phyloP scores from a whole-genome alignment of 345 rosid genomes.

The Eucalyptus fibrosa region DNA sequence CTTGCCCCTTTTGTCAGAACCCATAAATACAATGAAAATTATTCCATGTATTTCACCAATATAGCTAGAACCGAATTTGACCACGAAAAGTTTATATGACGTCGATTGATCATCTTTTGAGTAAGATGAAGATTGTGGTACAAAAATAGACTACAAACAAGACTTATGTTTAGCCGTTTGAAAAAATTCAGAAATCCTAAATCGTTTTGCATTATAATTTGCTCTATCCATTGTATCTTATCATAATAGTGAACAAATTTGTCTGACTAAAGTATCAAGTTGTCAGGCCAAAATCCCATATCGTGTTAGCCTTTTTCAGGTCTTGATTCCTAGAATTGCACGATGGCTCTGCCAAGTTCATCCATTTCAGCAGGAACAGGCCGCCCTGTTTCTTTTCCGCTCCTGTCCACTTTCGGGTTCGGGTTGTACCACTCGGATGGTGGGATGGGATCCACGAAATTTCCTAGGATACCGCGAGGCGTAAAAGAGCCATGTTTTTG shows the following conservation, averaged over 20 bases:
- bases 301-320: neutral
- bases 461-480: neutral
- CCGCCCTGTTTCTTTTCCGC: neutral
- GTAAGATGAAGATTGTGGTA: neutral
- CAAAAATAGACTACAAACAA: fast-evolving
- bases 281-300: neutral
- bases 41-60: neutral
- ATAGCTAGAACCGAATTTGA: neutral
- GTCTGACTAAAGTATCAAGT: neutral
- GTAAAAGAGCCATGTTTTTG: neutral
- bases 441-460: neutral
- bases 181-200: neutral
- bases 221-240: fast-evolving
- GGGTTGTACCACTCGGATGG: neutral
- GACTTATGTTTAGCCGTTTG: neutral
- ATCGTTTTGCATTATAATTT: neutral
- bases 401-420: neutral
- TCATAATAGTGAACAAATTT: neutral
- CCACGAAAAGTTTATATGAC: neutral
- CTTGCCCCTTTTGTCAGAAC: neutral
- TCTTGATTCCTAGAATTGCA: neutral
- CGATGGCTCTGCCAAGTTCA: neutral
- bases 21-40: neutral
- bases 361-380: neutral
- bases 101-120: neutral